Evolutionary conservation across 2,329 filamentous ascomycete genomes (phyloP), one percentile per base, ranked within the genome.

Genomic region (Scleromitrula shiraiana): DNA sequence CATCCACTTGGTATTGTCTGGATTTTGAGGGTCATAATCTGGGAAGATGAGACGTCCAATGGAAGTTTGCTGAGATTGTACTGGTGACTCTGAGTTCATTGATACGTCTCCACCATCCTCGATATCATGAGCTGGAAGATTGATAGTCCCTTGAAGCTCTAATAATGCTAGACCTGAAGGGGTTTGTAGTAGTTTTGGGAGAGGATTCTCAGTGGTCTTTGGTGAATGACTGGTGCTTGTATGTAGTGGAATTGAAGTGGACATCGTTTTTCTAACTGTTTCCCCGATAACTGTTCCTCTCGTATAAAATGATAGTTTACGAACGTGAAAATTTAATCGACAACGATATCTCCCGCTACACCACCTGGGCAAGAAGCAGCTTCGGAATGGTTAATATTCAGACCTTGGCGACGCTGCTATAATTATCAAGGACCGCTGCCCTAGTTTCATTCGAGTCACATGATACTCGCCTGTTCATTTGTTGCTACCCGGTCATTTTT

Each of bases 121-220:
- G 8, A 58, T 53, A 20, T 67, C 60, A n/a, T 63, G 57, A 2
- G 68, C 54, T 7, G 88, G 82, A 1, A 89, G 72, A 65, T 94
- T 91, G 68, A 98, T 83, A 12, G 80, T 88, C 52, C 90, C 93
- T 71, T 98, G 93, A 12, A 98, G 78, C 69, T 97, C 93, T 49
- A 98, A 73, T 38, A 98, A 74, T 15, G 91, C 91, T 33, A 96
- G 78, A 42, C 93, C 93, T 0, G 85, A 82, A 0, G 93, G 93
- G 1, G 91, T 96, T 59, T 90, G 86, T 14, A 97, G 78, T 53
- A 95, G 74, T n/a, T 76, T 66, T 1, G 93, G 93, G 4, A 97
- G 77, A 4, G 86, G 82, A 58, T 64, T 46, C 19, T 42, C 19
- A 14, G 38, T 35, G 14, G 37, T 36, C 19, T 10, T 23, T 14